A percentile compares a stretch with the other conserved stretches of the same genome.
Evolutionary conservation across 2,329 filamentous ascomycete genomes (phyloP).

Genomic region (Corinectria fuckeliana): DNA sequence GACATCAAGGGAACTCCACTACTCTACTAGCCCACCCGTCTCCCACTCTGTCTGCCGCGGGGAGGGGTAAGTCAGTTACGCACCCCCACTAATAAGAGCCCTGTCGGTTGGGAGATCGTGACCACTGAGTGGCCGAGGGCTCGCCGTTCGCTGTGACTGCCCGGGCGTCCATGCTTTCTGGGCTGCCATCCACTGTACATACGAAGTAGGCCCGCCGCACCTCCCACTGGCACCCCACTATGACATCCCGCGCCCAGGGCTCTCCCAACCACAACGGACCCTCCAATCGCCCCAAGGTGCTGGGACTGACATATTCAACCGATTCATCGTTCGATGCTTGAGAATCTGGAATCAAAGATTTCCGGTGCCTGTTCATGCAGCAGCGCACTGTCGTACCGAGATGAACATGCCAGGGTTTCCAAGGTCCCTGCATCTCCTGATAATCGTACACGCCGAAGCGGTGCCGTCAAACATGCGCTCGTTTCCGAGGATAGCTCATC

Average conservation of each 20-base stretch:
- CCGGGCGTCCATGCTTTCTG: background rate
- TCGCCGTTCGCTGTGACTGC: background rate
- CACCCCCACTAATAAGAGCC: conserved; percentile 10
- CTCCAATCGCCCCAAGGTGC: background rate
- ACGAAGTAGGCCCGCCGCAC: background rate
- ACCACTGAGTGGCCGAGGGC: background rate
- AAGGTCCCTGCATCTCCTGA: background rate
- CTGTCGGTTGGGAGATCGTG: background rate
- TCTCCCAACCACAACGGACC: background rate
- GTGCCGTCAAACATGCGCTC: background rate
- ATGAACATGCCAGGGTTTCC: background rate
- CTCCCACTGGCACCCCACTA: conserved; percentile 20
- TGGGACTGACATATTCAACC: conserved; percentile 1
- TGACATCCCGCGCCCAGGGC: conserved; percentile 31
- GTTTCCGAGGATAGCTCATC: background rate
- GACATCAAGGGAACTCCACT: background rate
- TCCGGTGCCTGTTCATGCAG: background rate
- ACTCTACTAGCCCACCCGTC: background rate
- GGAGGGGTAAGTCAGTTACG: conserved; percentile 6
- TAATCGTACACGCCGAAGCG: background rate
- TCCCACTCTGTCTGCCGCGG: conserved; percentile 9
- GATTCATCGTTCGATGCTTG: conserved; percentile 2
- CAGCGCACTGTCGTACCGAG: background rate
- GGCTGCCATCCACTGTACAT: conserved; percentile 10
- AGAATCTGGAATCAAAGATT: background rate